Base-by-base conservation (phyloP, 1,284 basidiomycete species). In the Sporisorium reilianum region DNA sequence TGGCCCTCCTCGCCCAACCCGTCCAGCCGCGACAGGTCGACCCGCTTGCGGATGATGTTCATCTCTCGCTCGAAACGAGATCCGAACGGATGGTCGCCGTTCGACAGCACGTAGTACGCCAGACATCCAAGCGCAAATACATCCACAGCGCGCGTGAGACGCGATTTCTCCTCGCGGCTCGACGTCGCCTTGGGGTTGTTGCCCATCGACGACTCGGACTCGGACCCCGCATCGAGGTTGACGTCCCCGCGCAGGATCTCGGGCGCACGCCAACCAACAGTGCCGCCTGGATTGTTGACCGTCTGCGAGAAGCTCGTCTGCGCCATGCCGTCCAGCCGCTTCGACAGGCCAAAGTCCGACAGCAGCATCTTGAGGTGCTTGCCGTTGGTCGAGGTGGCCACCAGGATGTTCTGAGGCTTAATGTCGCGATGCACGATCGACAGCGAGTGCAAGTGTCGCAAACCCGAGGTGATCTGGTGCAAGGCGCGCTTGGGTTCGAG, bases 381-480 rank as follows among this genome's bases (percentile, higher is more conserved):
- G 34, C 79, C 75, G 16, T 73, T 78, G 8, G 71, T 41, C 32
- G 60, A 74, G 1, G 59, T 78, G 34, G 64, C 68, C n/a, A 98
- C 89, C 9, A 99, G 89, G 61, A 99, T 98, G 83, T 99, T 99
- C 85, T 97, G 95, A 5, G 96, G 96, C 84, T 99, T 99, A 86
- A 99, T 97, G 84, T 99, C 96, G 28, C 97, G 90, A 86, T 99
- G 97, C 23, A 99, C 91, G 75, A 99, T 93, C 86, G 97, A 97
- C 80, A 99, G 90, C 25, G 90, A 92, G 84, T 99, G 96, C 10
- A 99, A 87, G 85, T 98, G 95, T 57, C 91, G 89, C 60, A 99
- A 85, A 3, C 96, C 96, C 14, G 91, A 89, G 0, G 94, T 90
- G 68, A 99, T 92, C 85, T 99, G 94, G 54, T 88, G 88, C 66